Conservation (phyloP, 83 land plant species). For the Diphasiastrum complanatum region DNA sequence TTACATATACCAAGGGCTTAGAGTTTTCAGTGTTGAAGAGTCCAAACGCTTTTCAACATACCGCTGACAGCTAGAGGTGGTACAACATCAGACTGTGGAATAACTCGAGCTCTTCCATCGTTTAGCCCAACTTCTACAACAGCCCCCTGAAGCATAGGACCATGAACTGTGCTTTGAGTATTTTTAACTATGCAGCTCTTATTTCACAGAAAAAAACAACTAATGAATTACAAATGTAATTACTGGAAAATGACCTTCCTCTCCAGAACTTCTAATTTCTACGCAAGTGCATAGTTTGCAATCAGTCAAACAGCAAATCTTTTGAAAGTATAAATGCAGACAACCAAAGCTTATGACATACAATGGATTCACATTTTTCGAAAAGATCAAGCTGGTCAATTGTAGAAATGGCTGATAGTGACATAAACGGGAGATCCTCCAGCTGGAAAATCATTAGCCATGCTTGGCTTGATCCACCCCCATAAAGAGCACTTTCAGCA, state of each 20-base stretch:
- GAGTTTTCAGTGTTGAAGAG: background rate
- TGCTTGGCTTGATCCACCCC: constrained; percentile 16
- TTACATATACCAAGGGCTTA: background rate
- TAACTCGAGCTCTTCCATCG: constrained; percentile 29
- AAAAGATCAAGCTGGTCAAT: constrained; percentile 10
- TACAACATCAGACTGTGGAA: constrained; percentile 31
- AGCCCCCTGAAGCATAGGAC: constrained; percentile 24
- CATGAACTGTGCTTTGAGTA: no score
- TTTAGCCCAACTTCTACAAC: constrained; percentile 19
- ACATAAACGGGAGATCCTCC: constrained; percentile 23
- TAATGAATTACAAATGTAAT: no score
- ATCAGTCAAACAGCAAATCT: no score
- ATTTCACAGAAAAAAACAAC: no score
- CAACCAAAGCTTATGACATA: constrained; percentile 5
- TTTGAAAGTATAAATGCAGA: background rate
- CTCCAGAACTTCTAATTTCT: no score
- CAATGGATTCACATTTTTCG: constrained; percentile 21
- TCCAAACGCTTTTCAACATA: constrained; percentile 17
- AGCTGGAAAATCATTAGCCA: constrained; percentile 34
- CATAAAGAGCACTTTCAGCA: constrained; percentile 8
- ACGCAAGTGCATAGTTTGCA: no score
- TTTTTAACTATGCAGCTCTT: no score
- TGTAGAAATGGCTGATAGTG: constrained; percentile 1
- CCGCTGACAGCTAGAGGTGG: constrained; percentile 43
- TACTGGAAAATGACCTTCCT: no score